A percentile compares a stretch with the other conserved stretches of the same genome.
Evolutionary conservation across 495 filamentous ascomycete species (phyloP).

Genomic region (Aspergillus coremiiformis): DNA sequence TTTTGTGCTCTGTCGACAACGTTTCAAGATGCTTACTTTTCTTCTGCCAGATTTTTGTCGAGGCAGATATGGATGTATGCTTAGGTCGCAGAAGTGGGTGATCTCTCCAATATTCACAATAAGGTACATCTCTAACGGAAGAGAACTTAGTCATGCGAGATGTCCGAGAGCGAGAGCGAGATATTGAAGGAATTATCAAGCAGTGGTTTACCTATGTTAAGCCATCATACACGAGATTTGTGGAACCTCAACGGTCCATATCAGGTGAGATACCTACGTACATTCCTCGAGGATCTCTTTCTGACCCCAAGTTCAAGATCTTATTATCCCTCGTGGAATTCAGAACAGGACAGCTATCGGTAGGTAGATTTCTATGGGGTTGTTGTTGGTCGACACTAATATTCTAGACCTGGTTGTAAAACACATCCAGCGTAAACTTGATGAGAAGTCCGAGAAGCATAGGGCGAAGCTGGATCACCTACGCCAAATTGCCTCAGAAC

Average conservation of each 20-base stretch:
- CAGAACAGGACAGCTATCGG: constrained; percentile 89
- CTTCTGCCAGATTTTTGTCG: constrained; percentile 73
- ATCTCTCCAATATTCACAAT: not conserved
- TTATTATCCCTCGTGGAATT: constrained; percentile 90
- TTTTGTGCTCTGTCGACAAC: not conserved
- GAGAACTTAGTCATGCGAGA: constrained; percentile 66
- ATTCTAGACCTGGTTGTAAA: constrained; percentile 77
- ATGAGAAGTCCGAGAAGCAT: constrained; percentile 79
- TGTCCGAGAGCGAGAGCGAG: constrained; percentile 73
- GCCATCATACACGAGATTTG: constrained; percentile 84
- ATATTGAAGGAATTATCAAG: constrained; percentile 92
- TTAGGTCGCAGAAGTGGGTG: constrained; percentile 79
- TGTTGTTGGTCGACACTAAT: not conserved
- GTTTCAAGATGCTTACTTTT: not conserved
- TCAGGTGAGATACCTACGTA: constrained; percentile 43
- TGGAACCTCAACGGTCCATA: constrained; percentile 80
- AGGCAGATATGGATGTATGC: constrained; percentile 92
- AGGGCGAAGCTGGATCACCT: constrained; percentile 66
- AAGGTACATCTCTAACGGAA: constrained; percentile 3
- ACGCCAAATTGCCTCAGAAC: constrained; percentile 56
- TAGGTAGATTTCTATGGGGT: constrained; percentile 28
- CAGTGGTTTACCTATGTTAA: constrained; percentile 97
- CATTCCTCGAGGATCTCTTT: not conserved
- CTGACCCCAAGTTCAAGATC: constrained; percentile 48
- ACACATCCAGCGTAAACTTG: constrained; percentile 74